Evolutionary conservation across 2,329 filamentous ascomycete species (phyloP), one percentile per base, ranked within the genome.

Genomic region (Aureobasidium sp.): DNA sequence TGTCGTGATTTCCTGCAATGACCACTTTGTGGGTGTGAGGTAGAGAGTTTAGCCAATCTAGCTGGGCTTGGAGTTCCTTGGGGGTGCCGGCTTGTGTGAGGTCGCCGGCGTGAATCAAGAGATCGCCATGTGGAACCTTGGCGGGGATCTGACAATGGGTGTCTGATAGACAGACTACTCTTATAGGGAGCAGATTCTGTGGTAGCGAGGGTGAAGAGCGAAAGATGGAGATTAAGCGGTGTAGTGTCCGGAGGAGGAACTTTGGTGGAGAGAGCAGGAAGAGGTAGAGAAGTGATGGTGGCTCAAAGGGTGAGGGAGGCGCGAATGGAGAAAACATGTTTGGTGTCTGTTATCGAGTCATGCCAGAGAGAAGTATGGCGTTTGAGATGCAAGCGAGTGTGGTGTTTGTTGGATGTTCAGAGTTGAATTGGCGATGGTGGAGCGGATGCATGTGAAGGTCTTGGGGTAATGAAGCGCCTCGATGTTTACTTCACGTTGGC

Each of bases 51-150:
- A 97, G 79, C 91, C 91, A 97, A 77, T 96, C 84, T 47, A 97
- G 79, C 69, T 94, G 88, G n/a, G 77, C 78, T 76, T 96, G 91
- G 62, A 97, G 86, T 64, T 91, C 87, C 14, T 79, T 78, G 0
- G 84, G 81, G 9, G 85, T 88, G 42, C 93, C 93, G 25, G 79
- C 78, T 67, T 90, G 86, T 60, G 87, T 88, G 69, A 96, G 79
- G 75, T 97, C 93, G 41, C 93, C 93, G 2, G 91, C 89, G 71
- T 97, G 93, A 68, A 97, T 88, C 53, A 97, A 83, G 25, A 97
- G 79, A 73, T 97, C 91, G 62, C 91, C 92, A 11, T 82, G 75
- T 0, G 91, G 91, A 0, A 95, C 79, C 15, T 17, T 12, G 8
- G 48, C 39, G 29, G n/a, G 79, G 68, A 20, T 74, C 68, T 8